phyloP scores from a whole-genome alignment of 768 basidiomycete genomes.

The Lactifluus subvellereus region DNA sequence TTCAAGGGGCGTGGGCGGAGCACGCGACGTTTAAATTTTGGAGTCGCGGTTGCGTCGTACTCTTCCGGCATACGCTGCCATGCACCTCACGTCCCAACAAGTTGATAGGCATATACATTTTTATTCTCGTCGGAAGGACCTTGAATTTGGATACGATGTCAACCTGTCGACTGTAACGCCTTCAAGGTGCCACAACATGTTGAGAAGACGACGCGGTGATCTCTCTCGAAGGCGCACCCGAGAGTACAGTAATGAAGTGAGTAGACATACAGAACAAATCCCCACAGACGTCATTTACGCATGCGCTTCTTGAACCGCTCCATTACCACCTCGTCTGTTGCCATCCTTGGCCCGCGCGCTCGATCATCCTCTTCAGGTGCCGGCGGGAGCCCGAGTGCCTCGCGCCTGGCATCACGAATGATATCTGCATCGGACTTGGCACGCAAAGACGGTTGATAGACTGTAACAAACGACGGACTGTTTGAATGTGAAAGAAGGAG shows the following conservation, averaged over 20 bases:
- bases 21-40: neutral
- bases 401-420: slow-evolving; percentile 78
- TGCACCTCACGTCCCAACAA: neutral
- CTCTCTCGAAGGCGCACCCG: neutral
- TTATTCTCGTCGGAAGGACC: too few species aligned
- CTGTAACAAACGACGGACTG: slow-evolving; percentile 35
- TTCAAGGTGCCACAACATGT: too few species aligned
- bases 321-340: slow-evolving; percentile 91
- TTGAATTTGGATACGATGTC: too few species aligned
- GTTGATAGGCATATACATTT: too few species aligned
- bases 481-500: slow-evolving; percentile 1
- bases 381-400: slow-evolving; percentile 73
- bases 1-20: neutral
- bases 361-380: slow-evolving; percentile 39
- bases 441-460: slow-evolving; percentile 78
- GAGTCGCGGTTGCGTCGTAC: neutral
- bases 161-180: too few species aligned
- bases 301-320: slow-evolving; percentile 97
- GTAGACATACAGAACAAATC: neutral
- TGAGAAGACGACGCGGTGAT: too few species aligned
- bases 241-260: neutral
- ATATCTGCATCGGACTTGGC: slow-evolving; percentile 86
- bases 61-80: neutral
- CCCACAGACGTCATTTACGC: slow-evolving; percentile 48
- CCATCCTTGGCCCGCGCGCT: slow-evolving; percentile 59